Conservation (phyloP, 176 grass and related monocot genomes). For the Paspalum vaginatum region DNA sequence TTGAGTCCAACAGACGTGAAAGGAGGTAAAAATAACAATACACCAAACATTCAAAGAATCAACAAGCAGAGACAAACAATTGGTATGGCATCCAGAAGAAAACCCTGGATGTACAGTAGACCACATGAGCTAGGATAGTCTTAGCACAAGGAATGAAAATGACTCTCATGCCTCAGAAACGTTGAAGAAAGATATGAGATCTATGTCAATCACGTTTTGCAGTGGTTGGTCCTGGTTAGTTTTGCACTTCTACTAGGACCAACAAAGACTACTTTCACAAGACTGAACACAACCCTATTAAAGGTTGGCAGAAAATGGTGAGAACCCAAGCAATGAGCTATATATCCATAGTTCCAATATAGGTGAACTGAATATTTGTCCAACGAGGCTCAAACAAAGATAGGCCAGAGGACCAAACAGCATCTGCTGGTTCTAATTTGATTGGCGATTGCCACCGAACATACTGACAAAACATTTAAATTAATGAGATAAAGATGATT, state of each 20-base stretch:
- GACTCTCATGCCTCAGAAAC: background rate
- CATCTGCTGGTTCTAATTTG: constrained; percentile 1
- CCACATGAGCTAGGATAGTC: background rate
- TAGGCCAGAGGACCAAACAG: background rate
- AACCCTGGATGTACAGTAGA: background rate
- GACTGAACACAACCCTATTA: background rate
- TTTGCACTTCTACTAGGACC: background rate
- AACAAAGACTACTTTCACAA: background rate
- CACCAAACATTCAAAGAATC: background rate
- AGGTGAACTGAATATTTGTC: background rate
- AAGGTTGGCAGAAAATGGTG: background rate
- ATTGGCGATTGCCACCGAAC: background rate
- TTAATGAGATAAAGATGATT: background rate
- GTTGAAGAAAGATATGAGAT: background rate
- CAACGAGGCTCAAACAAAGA: background rate
- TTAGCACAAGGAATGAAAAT: background rate
- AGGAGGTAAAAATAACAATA: background rate
- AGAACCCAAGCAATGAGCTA: background rate
- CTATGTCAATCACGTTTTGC: constrained; percentile 3
- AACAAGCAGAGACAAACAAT: background rate
- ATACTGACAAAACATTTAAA: background rate
- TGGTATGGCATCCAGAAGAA: background rate
- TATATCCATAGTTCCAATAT: background rate
- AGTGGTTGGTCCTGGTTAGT: constrained; percentile 2
- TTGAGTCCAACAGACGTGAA: background rate